Evolutionary conservation across 2,329 filamentous ascomycete genomes (phyloP), one percentile per base, ranked within the genome.

Genomic region (Fusarium napiforme): DNA sequence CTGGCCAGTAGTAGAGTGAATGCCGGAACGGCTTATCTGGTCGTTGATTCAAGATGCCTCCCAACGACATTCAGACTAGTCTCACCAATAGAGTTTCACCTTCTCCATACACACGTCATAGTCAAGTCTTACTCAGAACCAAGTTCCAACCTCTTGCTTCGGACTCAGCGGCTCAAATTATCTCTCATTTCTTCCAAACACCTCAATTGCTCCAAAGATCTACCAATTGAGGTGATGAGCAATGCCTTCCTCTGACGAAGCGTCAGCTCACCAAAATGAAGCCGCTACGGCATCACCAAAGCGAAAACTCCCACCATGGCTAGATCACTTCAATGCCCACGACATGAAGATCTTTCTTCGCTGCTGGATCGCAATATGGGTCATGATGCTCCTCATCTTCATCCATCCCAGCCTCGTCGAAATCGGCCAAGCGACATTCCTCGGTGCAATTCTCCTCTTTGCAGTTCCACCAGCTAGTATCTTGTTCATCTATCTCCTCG

Each of bases 281-380:
- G 2, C 63, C 6, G 3, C 43, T 1, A 23, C 19, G 10, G 37
- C 16, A 0, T 12, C 26, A 7, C 32, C 30, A 2, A 39, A 28
- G 7, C 63, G 65, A 10, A 68, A 66, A 23, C 55, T 81, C n/a
- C 80, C 81, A 7, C 50, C 74, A 34, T 83, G 80, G 82, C 76
- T 83, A 10, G 78, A 85, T 34, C 86, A 87, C 69, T 84, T 87
- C 81, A 87, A 86, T 66, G 68, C 67, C 4, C 81, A 81, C 50
- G 86, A 87, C 56, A 75, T 87, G 57, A 87, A 87, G 67, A 79
- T 82, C 34, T 75, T 86, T 8, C 81, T 86, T 42, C 84, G 85
- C 66, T 87, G 85, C 74, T 84, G 81, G 67, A 75, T 82, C 3
- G 86, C 86, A 3, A 80, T 80, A 26, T 88, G 86, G 86, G 80